Evolutionary conservation across 1,284 basidiomycete genomes (phyloP).

Genomic region (Irpex rosettiformis): DNA sequence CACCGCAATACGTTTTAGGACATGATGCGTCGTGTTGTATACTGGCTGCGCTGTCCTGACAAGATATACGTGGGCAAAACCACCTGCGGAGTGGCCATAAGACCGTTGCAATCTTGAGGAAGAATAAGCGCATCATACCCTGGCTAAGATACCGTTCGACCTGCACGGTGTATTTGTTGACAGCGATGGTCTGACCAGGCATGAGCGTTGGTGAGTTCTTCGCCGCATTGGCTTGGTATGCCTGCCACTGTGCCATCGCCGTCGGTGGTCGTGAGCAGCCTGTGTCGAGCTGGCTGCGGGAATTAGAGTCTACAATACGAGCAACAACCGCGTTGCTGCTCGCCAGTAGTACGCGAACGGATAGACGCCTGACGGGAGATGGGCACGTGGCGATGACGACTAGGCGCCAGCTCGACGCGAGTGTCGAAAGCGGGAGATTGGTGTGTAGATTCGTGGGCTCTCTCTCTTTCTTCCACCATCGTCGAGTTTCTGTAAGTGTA

Average conservation of each 20-base stretch:
- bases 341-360: neutral
- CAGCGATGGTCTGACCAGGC: constrained; percentile 84
- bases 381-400: neutral
- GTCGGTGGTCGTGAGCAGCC: constrained; percentile 10
- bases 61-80: constrained; percentile 98
- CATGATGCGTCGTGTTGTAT: constrained; percentile 89
- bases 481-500: neutral
- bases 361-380: constrained; percentile 5
- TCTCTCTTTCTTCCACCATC: constrained; percentile 2
- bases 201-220: constrained; percentile 61
- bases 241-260: constrained; percentile 33
- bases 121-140: constrained; percentile 46
- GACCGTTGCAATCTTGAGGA: constrained; percentile 14
- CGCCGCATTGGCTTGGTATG: constrained; percentile 27
- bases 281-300: constrained; percentile 10
- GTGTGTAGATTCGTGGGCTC: constrained; percentile 5
- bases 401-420: constrained; percentile 11
- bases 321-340: constrained; percentile 12
- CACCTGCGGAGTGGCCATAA: constrained; percentile 54
- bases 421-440: constrained; percentile 11
- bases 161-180: constrained; percentile 88
- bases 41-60: constrained; percentile 86
- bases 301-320: constrained; percentile 1
- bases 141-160: constrained; percentile 91
- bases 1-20: constrained; percentile 96